These are phyloP conservation scores for Hypholoma sublateritium DNA, from an alignment of 768 basidiomycete genomes.

Conservation along the genomic window DNA sequence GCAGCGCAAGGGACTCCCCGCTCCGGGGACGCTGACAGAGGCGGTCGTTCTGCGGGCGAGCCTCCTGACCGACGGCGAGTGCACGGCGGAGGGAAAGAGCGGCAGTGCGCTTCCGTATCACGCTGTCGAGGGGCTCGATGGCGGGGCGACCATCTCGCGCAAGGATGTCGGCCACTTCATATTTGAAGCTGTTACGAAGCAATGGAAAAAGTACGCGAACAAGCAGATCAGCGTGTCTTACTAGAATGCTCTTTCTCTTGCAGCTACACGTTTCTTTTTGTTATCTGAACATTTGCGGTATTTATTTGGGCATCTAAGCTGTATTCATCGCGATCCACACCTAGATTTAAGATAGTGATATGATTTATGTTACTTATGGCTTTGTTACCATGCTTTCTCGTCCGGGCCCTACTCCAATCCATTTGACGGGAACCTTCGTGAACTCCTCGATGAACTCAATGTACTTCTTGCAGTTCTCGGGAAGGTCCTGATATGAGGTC, in stretches of 20 bases:
- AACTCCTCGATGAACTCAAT: constrained; percentile 82
- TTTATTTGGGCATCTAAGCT: background rate
- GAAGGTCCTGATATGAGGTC: constrained; percentile 71
- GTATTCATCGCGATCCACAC: background rate
- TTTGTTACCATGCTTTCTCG: constrained; percentile 70
- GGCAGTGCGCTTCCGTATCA: constrained; percentile 36
- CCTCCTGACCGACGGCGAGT: constrained; percentile 54
- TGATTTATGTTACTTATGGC: constrained; percentile 10
- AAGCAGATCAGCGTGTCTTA: constrained; percentile 50
- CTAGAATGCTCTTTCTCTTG: constrained; percentile 20
- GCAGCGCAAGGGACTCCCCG: constrained; percentile 37
- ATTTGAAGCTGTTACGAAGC: constrained; percentile 40
- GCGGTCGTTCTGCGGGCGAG: constrained; percentile 54
- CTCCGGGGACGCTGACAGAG: constrained; percentile 40
- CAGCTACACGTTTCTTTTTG: background rate
- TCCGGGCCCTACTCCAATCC: constrained; percentile 92
- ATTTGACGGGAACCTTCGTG: constrained; percentile 74
- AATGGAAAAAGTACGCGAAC: constrained; percentile 54
- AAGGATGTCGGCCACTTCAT: constrained; percentile 67
- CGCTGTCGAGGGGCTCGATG: constrained; percentile 39
- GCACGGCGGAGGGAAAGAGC: constrained; percentile 34
- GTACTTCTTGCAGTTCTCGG: constrained; percentile 83
- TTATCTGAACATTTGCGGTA: background rate
- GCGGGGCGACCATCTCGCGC: constrained; percentile 50
- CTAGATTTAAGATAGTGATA: background rate